Percentiles rank a stretch among this genome's conserved stretches.
Evolutionary conservation across 164 flowering plant species (phyloP).

Genomic region (Magnolia officinalis): DNA sequence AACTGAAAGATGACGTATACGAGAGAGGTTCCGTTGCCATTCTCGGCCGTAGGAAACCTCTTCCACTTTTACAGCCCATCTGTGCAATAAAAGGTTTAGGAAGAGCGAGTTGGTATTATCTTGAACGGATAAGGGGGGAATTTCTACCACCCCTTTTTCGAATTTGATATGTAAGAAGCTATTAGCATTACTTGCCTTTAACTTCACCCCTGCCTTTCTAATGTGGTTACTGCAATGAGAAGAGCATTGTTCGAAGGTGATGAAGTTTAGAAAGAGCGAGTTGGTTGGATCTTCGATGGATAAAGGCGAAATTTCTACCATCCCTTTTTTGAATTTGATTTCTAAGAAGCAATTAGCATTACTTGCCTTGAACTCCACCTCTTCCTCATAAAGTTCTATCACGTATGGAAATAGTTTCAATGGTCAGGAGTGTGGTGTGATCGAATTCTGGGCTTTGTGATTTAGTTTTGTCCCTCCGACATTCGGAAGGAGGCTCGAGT

Average conservation of each 20-base stretch:
- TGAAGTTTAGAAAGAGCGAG: slow-evolving; percentile 24
- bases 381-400: not conserved
- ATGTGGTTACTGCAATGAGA: slow-evolving; percentile 16
- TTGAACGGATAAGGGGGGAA: too few relatives aligned
- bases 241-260: slow-evolving; percentile 22
- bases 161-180: too few relatives aligned
- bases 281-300: slow-evolving; percentile 18
- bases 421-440: too few relatives aligned
- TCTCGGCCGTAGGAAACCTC: too few relatives aligned
- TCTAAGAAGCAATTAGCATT: slow-evolving; percentile 11
- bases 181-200: not conserved
- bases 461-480: too few relatives aligned
- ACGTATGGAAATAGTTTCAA: not conserved
- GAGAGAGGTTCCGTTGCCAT: too few relatives aligned
- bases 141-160: too few relatives aligned
- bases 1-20: too few relatives aligned
- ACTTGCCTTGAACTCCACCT: not conserved
- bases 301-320: slow-evolving; percentile 18
- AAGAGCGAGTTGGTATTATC: not conserved
- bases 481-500: too few relatives aligned
- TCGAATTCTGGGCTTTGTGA: too few relatives aligned
- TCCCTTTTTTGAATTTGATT: slow-evolving; percentile 15
- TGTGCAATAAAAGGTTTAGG: too few relatives aligned
- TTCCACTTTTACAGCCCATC: too few relatives aligned
- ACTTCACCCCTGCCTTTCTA: slow-evolving; percentile 21